A percentile compares a stretch with the other conserved stretches of the same genome.
Evolutionary conservation across 1,139 yeast species (phyloP).

Genomic region (Yarrowia galli): DNA sequence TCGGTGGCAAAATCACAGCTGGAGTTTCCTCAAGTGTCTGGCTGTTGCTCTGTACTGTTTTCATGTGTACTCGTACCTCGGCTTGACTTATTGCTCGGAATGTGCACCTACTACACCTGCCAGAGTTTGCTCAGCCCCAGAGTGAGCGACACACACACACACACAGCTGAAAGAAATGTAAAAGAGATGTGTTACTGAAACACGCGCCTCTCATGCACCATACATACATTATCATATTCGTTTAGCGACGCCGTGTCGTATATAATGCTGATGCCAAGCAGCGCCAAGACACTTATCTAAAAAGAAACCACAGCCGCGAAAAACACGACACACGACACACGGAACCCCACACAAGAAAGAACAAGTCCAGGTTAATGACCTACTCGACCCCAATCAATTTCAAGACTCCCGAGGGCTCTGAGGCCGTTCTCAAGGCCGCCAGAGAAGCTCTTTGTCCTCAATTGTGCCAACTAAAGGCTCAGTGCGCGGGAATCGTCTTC

Average conservation of each 20-base stretch:
- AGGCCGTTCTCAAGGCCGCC: constrained; percentile 17
- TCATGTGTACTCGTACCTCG: neutral
- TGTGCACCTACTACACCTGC: neutral
- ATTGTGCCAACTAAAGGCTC: neutral
- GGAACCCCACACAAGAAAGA: neutral
- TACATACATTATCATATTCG: constrained; percentile 34
- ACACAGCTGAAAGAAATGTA: constrained; percentile 28
- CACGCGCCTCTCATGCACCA: constrained; percentile 27
- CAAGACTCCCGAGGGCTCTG: constrained; percentile 22
- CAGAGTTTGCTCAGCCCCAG: constrained; percentile 31
- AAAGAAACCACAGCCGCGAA: neutral
- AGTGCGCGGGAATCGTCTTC: constrained; percentile 4
- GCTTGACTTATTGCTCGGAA: neutral
- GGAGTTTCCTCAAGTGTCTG: neutral
- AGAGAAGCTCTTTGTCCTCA: constrained; percentile 27
- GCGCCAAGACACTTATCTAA: constrained; percentile 11
- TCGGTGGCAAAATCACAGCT: neutral
- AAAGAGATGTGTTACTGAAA: constrained; percentile 17
- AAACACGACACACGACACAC: constrained; percentile 1
- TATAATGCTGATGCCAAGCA: constrained; percentile 28
- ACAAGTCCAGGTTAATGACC: neutral
- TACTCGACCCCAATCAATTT: constrained; percentile 29
- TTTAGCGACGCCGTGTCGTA: constrained; percentile 26
- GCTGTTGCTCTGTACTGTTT: neutral
- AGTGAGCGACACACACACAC: constrained; percentile 2